Conservation (phyloP, 441 rosid genomes). For the Viola pubescens region DNA sequence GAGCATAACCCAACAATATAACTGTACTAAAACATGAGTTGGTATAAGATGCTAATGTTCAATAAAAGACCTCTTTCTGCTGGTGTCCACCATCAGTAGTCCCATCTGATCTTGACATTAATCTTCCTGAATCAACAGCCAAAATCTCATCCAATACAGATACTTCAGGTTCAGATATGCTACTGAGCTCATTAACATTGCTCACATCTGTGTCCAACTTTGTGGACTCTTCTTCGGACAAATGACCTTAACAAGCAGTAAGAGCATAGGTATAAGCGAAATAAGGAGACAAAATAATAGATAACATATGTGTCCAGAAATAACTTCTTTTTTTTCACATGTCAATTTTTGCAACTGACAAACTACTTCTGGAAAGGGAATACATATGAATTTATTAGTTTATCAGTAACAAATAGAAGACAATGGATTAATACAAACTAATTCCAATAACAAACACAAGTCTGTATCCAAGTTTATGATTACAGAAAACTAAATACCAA, state of each 20-base stretch:
- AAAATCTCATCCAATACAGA: slow-evolving; percentile 76
- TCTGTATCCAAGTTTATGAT: neutral
- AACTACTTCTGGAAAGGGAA: neutral
- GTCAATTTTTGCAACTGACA: neutral
- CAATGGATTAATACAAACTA: neutral
- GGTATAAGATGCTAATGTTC: slow-evolving; percentile 8
- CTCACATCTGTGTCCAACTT: slow-evolving; percentile 33
- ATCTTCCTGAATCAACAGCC: slow-evolving; percentile 42
- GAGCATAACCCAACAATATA: slow-evolving; percentile 5
- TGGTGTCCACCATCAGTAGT: slow-evolving; percentile 30
- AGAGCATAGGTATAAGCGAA: slow-evolving; percentile 12
- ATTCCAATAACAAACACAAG: neutral
- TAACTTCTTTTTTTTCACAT: neutral
- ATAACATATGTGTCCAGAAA: neutral
- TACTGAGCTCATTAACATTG: slow-evolving; percentile 23
- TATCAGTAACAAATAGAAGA: neutral
- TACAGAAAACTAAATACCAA: neutral
- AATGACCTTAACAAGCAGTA: slow-evolving; percentile 28
- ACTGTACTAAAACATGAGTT: slow-evolving; percentile 4
- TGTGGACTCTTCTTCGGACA: slow-evolving; percentile 42
- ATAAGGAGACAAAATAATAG: slow-evolving; percentile 7
- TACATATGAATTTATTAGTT: neutral
- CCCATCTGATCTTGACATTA: slow-evolving; percentile 30
- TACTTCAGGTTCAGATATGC: slow-evolving; percentile 31
- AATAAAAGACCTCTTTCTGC: slow-evolving; percentile 49